phyloP scores from a whole-genome alignment of 1,284 basidiomycete genomes.

The Ustanciosporium gigantosporum region DNA sequence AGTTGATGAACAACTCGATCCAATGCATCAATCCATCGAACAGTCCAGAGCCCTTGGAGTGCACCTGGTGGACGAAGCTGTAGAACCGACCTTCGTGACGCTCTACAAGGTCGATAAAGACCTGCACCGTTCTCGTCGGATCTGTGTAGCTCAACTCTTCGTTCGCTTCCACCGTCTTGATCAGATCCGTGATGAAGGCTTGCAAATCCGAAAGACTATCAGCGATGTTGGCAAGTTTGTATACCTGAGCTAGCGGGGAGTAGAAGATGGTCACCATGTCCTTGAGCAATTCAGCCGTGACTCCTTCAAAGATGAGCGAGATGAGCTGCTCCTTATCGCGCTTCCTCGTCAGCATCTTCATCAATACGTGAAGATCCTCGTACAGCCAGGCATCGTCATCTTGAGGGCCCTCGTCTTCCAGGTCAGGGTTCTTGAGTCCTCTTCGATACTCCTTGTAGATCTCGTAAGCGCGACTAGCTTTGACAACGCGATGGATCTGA shows the following conservation, averaged over 20 bases:
- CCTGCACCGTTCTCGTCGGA: slow-evolving; percentile 82
- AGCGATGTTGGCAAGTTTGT: slow-evolving; percentile 93
- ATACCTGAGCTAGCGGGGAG: slow-evolving; percentile 94
- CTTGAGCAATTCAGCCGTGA: slow-evolving; percentile 90
- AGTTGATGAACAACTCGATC: slow-evolving; percentile 92
- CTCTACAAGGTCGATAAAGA: slow-evolving; percentile 89
- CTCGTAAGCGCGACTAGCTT: slow-evolving; percentile 54
- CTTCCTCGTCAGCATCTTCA: slow-evolving; percentile 65
- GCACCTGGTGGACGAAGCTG: slow-evolving; percentile 96
- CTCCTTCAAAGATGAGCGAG: slow-evolving; percentile 92
- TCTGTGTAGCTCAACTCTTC: slow-evolving; percentile 86
- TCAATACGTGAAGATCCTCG: slow-evolving; percentile 57
- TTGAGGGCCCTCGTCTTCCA: slow-evolving; percentile 68
- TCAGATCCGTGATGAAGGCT: slow-evolving; percentile 92
- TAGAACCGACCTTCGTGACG: slow-evolving; percentile 96
- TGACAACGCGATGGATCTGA: slow-evolving; percentile 55
- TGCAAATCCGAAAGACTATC: slow-evolving; percentile 91
- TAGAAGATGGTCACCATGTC: slow-evolving; percentile 99
- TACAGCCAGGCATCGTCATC: slow-evolving; percentile 60
- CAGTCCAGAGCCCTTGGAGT: slow-evolving; percentile 90
- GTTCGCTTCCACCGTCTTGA: slow-evolving; percentile 86
- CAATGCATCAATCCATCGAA: slow-evolving; percentile 94
- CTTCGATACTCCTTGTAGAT: slow-evolving; percentile 51
- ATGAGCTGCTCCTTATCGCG: slow-evolving; percentile 91
- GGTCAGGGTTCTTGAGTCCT: slow-evolving; percentile 45